Evolutionary conservation across 495 filamentous ascomycete species (phyloP).

Genomic region (Aspergillus ellipticus): DNA sequence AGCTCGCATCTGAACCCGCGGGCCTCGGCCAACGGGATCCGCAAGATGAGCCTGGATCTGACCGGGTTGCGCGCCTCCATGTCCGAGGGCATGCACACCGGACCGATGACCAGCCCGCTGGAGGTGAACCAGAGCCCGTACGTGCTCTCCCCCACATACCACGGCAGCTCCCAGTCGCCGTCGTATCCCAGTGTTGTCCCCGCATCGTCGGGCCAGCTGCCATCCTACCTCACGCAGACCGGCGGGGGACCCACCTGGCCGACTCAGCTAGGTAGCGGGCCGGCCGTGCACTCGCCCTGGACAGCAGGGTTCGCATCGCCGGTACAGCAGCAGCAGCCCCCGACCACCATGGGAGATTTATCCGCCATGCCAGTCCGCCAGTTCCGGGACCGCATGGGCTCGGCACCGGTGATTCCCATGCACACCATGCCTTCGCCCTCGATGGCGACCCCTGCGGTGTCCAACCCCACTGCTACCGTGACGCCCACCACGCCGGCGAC

Average conservation of each 20-base stretch:
- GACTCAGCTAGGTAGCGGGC: constrained; percentile 6
- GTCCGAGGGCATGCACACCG: constrained; percentile 24
- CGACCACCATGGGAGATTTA: constrained; percentile 20
- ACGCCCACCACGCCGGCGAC: neutral
- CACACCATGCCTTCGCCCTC: constrained; percentile 21
- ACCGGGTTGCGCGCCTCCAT: constrained; percentile 31
- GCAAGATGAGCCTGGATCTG: constrained; percentile 43
- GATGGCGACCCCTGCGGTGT: constrained; percentile 14
- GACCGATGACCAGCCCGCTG: constrained; percentile 28
- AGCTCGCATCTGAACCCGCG: constrained; percentile 24
- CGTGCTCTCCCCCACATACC: constrained; percentile 28
- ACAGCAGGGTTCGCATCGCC: constrained; percentile 13
- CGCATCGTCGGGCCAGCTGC: constrained; percentile 23
- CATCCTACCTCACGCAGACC: constrained; percentile 26
- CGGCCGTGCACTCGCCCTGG: constrained; percentile 21
- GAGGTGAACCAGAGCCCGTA: constrained; percentile 20
- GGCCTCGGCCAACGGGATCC: constrained; percentile 27
- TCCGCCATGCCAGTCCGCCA: constrained; percentile 27
- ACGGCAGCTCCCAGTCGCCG: constrained; percentile 22
- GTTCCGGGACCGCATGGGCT: constrained; percentile 38
- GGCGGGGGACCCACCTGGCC: constrained; percentile 17
- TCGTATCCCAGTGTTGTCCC: constrained; percentile 20
- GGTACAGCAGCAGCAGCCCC: constrained; percentile 20
- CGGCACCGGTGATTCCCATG: constrained; percentile 36
- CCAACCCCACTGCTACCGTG: neutral